These are phyloP conservation scores for Vigna mungo DNA, from an alignment of 306 rosid genomes.

Conservation along the genomic window DNA sequence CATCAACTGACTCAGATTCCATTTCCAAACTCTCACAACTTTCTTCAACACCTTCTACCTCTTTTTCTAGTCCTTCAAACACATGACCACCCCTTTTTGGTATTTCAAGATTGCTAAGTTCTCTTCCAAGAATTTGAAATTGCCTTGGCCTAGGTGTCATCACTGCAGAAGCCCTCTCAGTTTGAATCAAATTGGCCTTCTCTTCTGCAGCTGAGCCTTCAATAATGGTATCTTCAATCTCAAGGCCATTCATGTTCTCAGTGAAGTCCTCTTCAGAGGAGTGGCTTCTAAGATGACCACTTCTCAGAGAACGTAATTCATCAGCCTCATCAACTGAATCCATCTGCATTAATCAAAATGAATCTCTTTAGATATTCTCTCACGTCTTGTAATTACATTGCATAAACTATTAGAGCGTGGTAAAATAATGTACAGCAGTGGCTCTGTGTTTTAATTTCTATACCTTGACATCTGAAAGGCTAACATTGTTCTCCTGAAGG, in stretches of 20 bases:
- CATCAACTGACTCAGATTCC: conserved; percentile 41
- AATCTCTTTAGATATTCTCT: conserved; percentile 44
- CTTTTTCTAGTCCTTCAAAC: conserved; percentile 49
- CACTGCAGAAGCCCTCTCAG: conserved; percentile 38
- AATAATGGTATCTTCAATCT: conserved; percentile 46
- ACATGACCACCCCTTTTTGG: conserved; percentile 50
- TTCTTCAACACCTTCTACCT: conserved; percentile 38
- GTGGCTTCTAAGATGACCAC: conserved; percentile 68
- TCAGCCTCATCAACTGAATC: conserved; percentile 70
- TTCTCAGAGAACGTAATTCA: conserved; percentile 53
- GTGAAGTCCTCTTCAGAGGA: conserved; percentile 80
- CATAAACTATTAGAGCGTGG: background rate
- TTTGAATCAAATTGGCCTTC: conserved; percentile 46
- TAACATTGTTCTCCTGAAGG: conserved; percentile 84
- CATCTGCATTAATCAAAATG: conserved; percentile 64
- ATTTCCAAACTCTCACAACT: conserved; percentile 17
- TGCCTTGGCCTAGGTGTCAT: conserved; percentile 47
- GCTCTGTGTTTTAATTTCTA: conserved; percentile 24
- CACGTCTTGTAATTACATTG: conserved; percentile 16
- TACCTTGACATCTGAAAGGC: conserved; percentile 89
- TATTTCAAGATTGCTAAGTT: conserved; percentile 62
- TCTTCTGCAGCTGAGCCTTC: conserved; percentile 43
- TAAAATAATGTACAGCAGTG: conserved; percentile 21
- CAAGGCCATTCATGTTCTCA: conserved; percentile 56
- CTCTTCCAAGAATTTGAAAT: conserved; percentile 44